Percentiles rank a stretch among this genome's conserved stretches.
These are phyloP conservation scores for Hygrophila difformis DNA, from an alignment of 257 asterid species.

Conservation along the genomic window DNA sequence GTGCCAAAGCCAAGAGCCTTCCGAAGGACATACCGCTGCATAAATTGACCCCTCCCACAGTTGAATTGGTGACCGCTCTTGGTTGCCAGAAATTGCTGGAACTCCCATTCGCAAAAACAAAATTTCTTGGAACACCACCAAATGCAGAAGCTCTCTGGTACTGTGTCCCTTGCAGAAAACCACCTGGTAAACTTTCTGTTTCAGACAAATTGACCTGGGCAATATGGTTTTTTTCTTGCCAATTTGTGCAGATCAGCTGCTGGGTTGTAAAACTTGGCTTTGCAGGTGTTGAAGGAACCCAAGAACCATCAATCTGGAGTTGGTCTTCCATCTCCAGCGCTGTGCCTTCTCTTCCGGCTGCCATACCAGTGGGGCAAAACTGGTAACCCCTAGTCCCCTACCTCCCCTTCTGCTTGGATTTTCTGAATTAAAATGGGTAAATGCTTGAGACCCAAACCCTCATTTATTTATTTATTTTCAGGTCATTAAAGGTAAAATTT, in stretches of 20 bases:
- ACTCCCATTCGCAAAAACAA: constrained; percentile 2
- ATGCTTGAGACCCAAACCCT: too few relatives aligned
- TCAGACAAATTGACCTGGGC: constrained; percentile 12
- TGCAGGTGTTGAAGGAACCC: constrained; percentile 68
- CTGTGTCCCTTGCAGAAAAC: constrained; percentile 16
- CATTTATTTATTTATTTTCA: too few relatives aligned
- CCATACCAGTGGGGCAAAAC: constrained; percentile 36
- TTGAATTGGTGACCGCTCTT: constrained; percentile 1
- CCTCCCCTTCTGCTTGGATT: constrained; percentile 12
- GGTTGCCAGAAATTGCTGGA: neutral
- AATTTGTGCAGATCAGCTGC: too few relatives aligned
- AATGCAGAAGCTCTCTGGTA: constrained; percentile 20
- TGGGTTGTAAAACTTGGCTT: constrained; percentile 28
- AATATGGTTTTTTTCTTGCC: constrained; percentile 5
- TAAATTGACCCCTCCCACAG: constrained; percentile 14
- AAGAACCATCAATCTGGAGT: constrained; percentile 26
- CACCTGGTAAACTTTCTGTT: constrained; percentile 6
- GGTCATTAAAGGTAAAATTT: too few relatives aligned
- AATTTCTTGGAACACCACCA: constrained; percentile 15
- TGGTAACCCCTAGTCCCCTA: constrained; percentile 24
- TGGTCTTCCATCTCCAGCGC: constrained; percentile 16
- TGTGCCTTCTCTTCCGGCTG: constrained; percentile 26
- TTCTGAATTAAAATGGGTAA: neutral
- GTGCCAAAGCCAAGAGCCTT: constrained; percentile 34
- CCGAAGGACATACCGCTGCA: constrained; percentile 22